A percentile compares a stretch with the other conserved stretches of the same genome.
Conservation (phyloP, 2,329 filamentous ascomycete species). For the Rhinocladiella mackenziei region DNA sequence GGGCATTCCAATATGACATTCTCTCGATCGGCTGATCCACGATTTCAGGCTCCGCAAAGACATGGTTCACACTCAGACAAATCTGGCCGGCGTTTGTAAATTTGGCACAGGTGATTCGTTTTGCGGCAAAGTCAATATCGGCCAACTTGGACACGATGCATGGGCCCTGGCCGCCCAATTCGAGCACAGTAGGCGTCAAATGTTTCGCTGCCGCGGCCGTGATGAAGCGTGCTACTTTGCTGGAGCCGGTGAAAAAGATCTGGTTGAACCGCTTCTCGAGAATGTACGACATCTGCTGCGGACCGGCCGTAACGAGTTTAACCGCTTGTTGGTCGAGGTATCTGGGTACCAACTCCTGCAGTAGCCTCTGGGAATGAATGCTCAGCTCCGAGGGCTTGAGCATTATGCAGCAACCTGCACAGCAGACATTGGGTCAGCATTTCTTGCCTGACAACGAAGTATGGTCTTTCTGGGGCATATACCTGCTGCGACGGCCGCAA, state of each 20-base stretch:
- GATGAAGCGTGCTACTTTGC: slow-evolving; percentile 38
- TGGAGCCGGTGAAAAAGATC: slow-evolving; percentile 47
- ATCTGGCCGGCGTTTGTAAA: slow-evolving; percentile 44
- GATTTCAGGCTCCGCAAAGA: slow-evolving; percentile 43
- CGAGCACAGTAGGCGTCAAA: slow-evolving; percentile 43
- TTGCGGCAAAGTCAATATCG: slow-evolving; percentile 39
- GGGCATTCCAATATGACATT: slow-evolving; percentile 36
- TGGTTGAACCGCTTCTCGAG: slow-evolving; percentile 41
- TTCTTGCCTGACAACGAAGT: too few relatives aligned
- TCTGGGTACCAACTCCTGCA: slow-evolving; percentile 39
- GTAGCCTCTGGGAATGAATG: slow-evolving; percentile 33
- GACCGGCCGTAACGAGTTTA: slow-evolving; percentile 36
- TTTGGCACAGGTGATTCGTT: slow-evolving; percentile 43
- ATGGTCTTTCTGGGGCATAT: too few relatives aligned
- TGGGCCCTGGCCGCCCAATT: slow-evolving; percentile 46
- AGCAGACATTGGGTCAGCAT: too few relatives aligned
- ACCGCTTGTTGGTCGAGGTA: slow-evolving; percentile 44
- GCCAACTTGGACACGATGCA: slow-evolving; percentile 43
- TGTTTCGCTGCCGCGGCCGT: slow-evolving; percentile 42
- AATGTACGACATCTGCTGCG: slow-evolving; percentile 37
- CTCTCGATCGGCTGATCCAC: slow-evolving; percentile 37
- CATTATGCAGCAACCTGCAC: slow-evolving; percentile 35
- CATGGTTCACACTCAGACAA: slow-evolving; percentile 43
- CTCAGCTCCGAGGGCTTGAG: slow-evolving; percentile 48
- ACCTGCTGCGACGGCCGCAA: slow-evolving; percentile 47